A percentile compares a stretch with the other conserved stretches of the same genome.
Conservation (phyloP, 1,284 basidiomycete genomes). For the Trametes versicolor region DNA sequence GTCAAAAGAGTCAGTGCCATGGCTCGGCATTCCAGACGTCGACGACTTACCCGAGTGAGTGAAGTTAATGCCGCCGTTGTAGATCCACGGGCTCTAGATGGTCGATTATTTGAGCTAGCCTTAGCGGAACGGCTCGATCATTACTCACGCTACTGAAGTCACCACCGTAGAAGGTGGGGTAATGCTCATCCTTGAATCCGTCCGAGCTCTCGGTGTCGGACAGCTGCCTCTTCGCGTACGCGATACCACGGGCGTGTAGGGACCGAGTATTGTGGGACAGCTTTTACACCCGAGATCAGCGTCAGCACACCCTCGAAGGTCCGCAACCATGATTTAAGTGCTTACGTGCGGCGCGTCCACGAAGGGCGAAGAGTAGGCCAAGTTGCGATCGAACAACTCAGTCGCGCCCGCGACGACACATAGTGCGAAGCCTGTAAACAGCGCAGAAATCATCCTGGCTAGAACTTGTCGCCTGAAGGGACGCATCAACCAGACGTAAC, state of each 20-base stretch:
- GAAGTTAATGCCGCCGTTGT: slow-evolving; percentile 64
- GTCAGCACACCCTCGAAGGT: background rate
- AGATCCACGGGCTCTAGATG: slow-evolving; percentile 58
- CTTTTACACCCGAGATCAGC: slow-evolving; percentile 37
- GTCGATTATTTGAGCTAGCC: background rate
- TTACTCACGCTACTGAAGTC: slow-evolving; percentile 60
- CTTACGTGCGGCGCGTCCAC: slow-evolving; percentile 51
- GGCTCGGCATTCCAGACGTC: background rate
- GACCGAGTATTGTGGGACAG: slow-evolving; percentile 51
- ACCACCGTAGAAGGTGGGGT: slow-evolving; percentile 62
- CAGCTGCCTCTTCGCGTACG: slow-evolving; percentile 51
- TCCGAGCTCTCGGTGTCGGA: slow-evolving; percentile 43
- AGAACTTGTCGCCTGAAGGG: background rate
- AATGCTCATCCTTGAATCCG: slow-evolving; percentile 59
- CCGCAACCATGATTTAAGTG: slow-evolving; percentile 9
- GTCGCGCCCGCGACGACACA: slow-evolving; percentile 39
- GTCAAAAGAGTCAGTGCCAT: background rate
- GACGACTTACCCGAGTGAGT: slow-evolving; percentile 57
- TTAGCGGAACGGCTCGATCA: background rate
- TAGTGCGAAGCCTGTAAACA: slow-evolving; percentile 19
- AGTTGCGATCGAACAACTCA: slow-evolving; percentile 53
- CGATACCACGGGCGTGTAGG: slow-evolving; percentile 52
- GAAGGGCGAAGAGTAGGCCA: slow-evolving; percentile 61
- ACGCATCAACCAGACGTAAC: background rate
- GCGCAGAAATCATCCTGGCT: slow-evolving; percentile 22